phyloP scores from a whole-genome alignment of 1,284 basidiomycete genomes.

The Austroboletus novae-zelandiae region DNA sequence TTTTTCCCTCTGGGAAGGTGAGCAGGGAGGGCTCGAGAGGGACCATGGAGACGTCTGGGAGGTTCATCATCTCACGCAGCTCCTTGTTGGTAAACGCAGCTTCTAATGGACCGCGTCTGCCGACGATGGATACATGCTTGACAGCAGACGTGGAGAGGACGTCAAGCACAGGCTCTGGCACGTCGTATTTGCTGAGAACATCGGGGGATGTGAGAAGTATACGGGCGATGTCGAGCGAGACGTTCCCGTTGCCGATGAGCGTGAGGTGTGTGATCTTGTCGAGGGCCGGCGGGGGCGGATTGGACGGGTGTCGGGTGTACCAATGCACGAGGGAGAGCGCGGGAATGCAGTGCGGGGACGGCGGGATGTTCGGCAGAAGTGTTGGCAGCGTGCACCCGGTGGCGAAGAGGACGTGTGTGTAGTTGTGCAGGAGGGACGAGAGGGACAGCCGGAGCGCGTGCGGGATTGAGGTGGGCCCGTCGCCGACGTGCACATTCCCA shows the following conservation, averaged over 20 bases:
- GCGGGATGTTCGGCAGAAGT: constrained; percentile 53
- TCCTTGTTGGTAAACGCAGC: constrained; percentile 96
- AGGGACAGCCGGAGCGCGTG: constrained; percentile 58
- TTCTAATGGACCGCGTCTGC: constrained; percentile 84
- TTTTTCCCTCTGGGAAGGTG: constrained; percentile 32
- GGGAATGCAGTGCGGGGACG: constrained; percentile 60
- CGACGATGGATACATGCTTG: constrained; percentile 80
- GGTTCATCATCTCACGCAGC: constrained; percentile 84
- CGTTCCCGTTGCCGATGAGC: constrained; percentile 94
- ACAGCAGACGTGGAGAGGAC: constrained; percentile 65
- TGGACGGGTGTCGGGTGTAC: constrained; percentile 92
- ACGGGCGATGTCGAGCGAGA: constrained; percentile 90
- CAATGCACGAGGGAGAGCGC: constrained; percentile 92
- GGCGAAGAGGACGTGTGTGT: constrained; percentile 81
- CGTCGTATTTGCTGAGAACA: constrained; percentile 73
- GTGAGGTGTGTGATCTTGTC: constrained; percentile 68
- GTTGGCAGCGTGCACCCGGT: constrained; percentile 73
- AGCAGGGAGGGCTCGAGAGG: constrained; percentile 54
- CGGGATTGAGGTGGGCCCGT: constrained; percentile 38
- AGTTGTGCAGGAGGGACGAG: constrained; percentile 56
- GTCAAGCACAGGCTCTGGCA: constrained; percentile 76
- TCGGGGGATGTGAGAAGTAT: constrained; percentile 76
- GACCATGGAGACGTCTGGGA: constrained; percentile 69
- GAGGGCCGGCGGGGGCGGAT: constrained; percentile 57
- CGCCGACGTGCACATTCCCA: constrained; percentile 84